Base-by-base conservation (phyloP, 257 asterid species). In the Linderniella brevidens region DNA sequence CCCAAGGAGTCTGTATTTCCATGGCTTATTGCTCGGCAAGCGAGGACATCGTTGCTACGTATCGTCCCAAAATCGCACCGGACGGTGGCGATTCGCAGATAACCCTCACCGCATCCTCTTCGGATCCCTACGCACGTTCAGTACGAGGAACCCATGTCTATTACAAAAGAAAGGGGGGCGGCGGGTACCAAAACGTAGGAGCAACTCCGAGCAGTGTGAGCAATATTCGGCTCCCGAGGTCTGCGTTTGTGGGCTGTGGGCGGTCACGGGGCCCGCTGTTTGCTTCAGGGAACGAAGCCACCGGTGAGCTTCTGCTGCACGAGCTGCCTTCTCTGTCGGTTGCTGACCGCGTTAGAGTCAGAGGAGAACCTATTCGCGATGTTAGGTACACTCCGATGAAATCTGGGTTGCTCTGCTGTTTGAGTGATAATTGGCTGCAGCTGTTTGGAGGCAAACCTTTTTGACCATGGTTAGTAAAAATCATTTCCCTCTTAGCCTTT, bases 1-100 rank as follows among this genome's bases (percentile, higher is more conserved):
- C 58, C 53, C 79, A 77, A 60, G 96, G 98, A 49, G 86, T 85
- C 55, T 90, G 98, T 57, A 79, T 90, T 54, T 81, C 98, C 54
- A 84, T 81, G 48, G 82, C 98, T 57, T 75, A 59, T 54, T 69
- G 79, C 58, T 54, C 69, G 48, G 39, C 53, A 15, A 63, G 61
- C 19, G 77, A 73, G 29, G 71, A 90, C 52, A 65, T 85, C 58
- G 90, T 82, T 51, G 93, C 96, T 48, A 66, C 96, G 52, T 90
- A 74, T 67, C 98, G 96, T 58, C 96, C 98, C 47, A 85, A 65
- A 74, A 61, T 81, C 8, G 93, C 71, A 65, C 54, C 12, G 12
- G 40, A 54, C 35, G 53, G 60, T 37, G 69, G 59, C 43, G 4
- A 67, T 55, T 62, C 92, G 39, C 97, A 76, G 56, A 58, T 72